These are phyloP conservation scores for Strobilomyces confusus DNA, from an alignment of 768 basidiomycete species.

Conservation along the genomic window DNA sequence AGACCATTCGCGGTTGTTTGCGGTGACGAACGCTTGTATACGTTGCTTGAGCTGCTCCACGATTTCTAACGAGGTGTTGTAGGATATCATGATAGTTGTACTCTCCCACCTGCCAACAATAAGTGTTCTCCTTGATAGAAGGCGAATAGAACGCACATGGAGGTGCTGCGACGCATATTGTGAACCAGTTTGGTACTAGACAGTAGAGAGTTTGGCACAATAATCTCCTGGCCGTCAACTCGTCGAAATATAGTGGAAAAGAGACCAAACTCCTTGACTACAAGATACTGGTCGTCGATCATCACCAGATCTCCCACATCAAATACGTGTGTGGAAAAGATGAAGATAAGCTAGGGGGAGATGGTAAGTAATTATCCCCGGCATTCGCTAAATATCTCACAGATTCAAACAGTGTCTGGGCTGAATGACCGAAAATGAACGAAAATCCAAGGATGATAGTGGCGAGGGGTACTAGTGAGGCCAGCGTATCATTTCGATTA, in stretches of 20 bases:
- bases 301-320: constrained; percentile 80
- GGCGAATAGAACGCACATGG: constrained; percentile 48
- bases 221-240: constrained; percentile 78
- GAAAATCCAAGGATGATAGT: constrained; percentile 81
- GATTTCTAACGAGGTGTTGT: constrained; percentile 65
- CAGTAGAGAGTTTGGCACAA: constrained; percentile 73
- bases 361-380: not conserved
- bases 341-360: constrained; percentile 65
- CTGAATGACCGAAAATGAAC: constrained; percentile 82
- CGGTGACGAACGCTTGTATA: constrained; percentile 54
- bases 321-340: constrained; percentile 83
- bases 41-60: constrained; percentile 63
- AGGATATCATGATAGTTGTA: constrained; percentile 60
- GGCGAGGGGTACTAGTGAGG: constrained; percentile 74
- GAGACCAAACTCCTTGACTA: constrained; percentile 73
- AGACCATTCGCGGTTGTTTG: constrained; percentile 74
- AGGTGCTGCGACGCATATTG: constrained; percentile 70
- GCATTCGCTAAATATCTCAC: constrained; percentile 34
- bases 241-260: constrained; percentile 76
- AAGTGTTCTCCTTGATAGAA: constrained; percentile 1
- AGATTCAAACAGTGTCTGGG: constrained; percentile 74
- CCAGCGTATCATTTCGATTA: constrained; percentile 58
- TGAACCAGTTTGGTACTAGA: constrained; percentile 71
- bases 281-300: constrained; percentile 52
- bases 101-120: constrained; percentile 53